Evolutionary conservation across 805 yeast genomes (phyloP).

Genomic region (Isabelozyma rhagii): DNA sequence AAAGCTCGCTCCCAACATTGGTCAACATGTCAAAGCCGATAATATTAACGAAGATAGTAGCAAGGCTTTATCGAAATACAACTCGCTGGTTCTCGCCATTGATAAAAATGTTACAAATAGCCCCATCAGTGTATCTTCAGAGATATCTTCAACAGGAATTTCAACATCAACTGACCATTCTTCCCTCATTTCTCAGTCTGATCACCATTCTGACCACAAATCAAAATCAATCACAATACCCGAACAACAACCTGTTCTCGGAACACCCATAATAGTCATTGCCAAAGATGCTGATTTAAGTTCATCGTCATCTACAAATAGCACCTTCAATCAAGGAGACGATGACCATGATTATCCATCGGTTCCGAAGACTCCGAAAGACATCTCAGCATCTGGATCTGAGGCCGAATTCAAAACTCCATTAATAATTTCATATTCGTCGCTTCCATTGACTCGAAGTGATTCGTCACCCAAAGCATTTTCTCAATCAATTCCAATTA

Average conservation of each 20-base stretch:
- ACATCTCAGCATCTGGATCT: background rate
- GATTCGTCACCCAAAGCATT: background rate
- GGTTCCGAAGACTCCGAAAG: background rate
- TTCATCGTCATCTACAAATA: constrained; percentile 13
- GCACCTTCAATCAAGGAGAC: constrained; percentile 11
- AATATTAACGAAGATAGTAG: background rate
- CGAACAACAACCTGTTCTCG: background rate
- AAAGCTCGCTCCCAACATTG: background rate
- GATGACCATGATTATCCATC: background rate
- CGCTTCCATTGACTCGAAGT: background rate
- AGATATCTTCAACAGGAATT: constrained; percentile 24
- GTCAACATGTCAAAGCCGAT: background rate
- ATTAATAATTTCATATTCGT: background rate
- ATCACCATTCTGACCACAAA: background rate
- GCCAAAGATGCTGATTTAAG: constrained; percentile 11
- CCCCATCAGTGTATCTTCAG: constrained; percentile 25
- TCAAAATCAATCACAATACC: background rate
- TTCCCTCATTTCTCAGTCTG: constrained; percentile 6
- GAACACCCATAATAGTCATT: constrained; percentile 15
- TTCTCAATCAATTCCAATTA: background rate
- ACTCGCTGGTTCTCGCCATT: background rate
- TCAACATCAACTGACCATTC: constrained; percentile 31
- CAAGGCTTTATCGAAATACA: background rate
- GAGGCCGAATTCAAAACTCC: background rate
- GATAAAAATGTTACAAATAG: constrained; percentile 15